Percentiles rank a stretch among this genome's conserved stretches.
These are phyloP conservation scores for Endocarpon pusillum DNA, from an alignment of 495 filamentous ascomycete genomes.

Conservation along the genomic window DNA sequence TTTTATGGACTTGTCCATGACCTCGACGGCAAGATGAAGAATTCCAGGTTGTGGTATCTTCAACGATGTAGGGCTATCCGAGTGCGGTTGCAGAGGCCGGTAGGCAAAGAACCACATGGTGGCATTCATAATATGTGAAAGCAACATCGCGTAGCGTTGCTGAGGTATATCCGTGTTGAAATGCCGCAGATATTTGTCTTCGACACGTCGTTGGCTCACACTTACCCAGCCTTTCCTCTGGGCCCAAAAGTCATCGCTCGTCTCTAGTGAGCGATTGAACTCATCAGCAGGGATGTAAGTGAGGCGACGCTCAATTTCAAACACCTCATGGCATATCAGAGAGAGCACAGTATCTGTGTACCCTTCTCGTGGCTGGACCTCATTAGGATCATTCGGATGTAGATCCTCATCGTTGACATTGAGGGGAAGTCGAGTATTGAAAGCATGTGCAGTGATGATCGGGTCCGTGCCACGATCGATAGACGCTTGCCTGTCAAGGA, in stretches of 20 bases:
- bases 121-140: slow-evolving; percentile 48
- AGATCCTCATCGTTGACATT: slow-evolving; percentile 75
- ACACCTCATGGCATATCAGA: slow-evolving; percentile 50
- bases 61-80: slow-evolving; percentile 16
- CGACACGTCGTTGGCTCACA: slow-evolving; percentile 42
- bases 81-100: slow-evolving; percentile 40
- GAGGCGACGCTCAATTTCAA: slow-evolving; percentile 24
- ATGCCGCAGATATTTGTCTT: slow-evolving; percentile 47
- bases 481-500: slow-evolving; percentile 58
- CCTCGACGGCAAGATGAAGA: slow-evolving; percentile 52
- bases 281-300: slow-evolving; percentile 13
- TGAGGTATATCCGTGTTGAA: slow-evolving; percentile 44
- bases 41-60: slow-evolving; percentile 59
- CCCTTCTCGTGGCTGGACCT: slow-evolving; percentile 38
- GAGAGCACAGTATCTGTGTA: slow-evolving; percentile 71
- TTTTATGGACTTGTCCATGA: slow-evolving; percentile 53
- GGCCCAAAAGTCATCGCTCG: slow-evolving; percentile 8
- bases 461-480: slow-evolving; percentile 78
- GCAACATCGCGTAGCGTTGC: slow-evolving; percentile 52
- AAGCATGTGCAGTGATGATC: slow-evolving; percentile 47
- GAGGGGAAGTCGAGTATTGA: slow-evolving; percentile 55
- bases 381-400: slow-evolving; percentile 39
- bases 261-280: slow-evolving; percentile 5
- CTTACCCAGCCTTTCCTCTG: slow-evolving; percentile 47
- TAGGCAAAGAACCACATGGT: slow-evolving; percentile 50